Percentiles rank a stretch among this genome's conserved stretches.
Evolutionary conservation across 768 basidiomycete species (phyloP).

Genomic region (Postia placenta): DNA sequence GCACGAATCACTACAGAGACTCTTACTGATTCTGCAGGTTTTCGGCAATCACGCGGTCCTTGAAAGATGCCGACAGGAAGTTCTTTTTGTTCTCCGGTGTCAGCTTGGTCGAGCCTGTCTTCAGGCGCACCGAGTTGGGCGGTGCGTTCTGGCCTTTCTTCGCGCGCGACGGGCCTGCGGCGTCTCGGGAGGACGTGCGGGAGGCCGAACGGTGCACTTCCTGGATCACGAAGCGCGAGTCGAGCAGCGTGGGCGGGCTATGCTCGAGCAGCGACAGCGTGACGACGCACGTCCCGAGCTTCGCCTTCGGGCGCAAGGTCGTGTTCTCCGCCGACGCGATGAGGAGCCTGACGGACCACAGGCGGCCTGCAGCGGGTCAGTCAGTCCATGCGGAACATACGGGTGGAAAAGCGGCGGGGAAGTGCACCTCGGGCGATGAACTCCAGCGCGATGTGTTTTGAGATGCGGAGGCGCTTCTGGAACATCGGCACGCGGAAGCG

Average conservation of each 20-base stretch:
- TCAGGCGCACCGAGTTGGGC: conserved; percentile 33
- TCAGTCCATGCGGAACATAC: too few relatives aligned
- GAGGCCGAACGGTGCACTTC: conserved; percentile 19
- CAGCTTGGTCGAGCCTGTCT: conserved; percentile 27
- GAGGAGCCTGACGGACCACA: conserved; percentile 49
- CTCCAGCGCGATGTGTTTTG: conserved; percentile 49
- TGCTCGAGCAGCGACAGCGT: conserved; percentile 46
- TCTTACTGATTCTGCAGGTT: conserved; percentile 50
- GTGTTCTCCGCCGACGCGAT: conserved; percentile 9
- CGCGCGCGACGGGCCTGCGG: conserved; percentile 1
- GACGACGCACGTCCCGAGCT: conserved; percentile 33
- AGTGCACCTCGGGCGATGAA: conserved; percentile 54
- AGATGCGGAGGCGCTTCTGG: conserved; percentile 64
- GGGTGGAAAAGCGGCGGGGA: too few relatives aligned
- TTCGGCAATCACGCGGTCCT: conserved; percentile 33
- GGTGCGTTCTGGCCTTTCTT: conserved; percentile 18
- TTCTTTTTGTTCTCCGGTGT: conserved; percentile 14
- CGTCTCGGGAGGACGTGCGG: conserved; percentile 4
- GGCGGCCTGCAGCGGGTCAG: conserved; percentile 44
- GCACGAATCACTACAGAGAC: neutral
- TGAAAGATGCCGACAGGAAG: conserved; percentile 34
- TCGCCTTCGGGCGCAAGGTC: neutral
- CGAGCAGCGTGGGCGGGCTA: conserved; percentile 53
- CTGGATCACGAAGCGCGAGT: conserved; percentile 44
- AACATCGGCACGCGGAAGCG: conserved; percentile 52